phyloP scores from a whole-genome alignment of 176 grass and related monocot species.

The Triticum dicoccoides region DNA sequence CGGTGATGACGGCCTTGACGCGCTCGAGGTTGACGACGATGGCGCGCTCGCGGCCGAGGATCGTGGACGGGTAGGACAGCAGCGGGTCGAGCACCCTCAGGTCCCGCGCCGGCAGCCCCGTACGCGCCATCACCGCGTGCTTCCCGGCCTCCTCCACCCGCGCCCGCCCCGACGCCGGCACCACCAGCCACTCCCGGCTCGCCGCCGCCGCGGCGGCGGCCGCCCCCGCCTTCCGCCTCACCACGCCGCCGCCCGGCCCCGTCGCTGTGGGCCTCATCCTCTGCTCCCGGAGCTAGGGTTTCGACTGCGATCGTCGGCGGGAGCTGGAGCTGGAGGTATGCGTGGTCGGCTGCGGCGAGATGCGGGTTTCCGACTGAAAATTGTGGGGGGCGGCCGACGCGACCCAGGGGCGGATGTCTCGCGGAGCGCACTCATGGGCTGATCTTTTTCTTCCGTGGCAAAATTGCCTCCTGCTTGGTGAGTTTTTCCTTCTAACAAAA shows the following conservation, averaged over 20 bases:
- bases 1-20: slow-evolving; percentile 87
- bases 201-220: slow-evolving; percentile 39
- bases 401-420: background rate
- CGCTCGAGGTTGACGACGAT: slow-evolving; percentile 95
- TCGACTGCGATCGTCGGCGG: slow-evolving; percentile 10
- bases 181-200: slow-evolving; percentile 80
- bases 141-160: slow-evolving; percentile 78
- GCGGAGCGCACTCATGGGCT: background rate
- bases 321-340: background rate
- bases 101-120: slow-evolving; percentile 77
- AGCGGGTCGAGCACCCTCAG: slow-evolving; percentile 69
- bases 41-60: slow-evolving; percentile 79
- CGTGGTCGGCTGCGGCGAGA: background rate
- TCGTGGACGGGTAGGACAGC: slow-evolving; percentile 91
- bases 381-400: too few species aligned
- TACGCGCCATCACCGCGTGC: slow-evolving; percentile 84
- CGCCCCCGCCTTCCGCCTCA: slow-evolving; percentile 58
- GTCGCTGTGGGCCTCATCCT: slow-evolving; percentile 31
- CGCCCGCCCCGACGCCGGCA: slow-evolving; percentile 55
- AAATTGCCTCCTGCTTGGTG: background rate
- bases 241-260: slow-evolving; percentile 17
- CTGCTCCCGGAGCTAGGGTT: slow-evolving; percentile 18
- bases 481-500: too few species aligned
- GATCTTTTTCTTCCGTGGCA: background rate
- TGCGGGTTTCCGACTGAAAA: background rate